Evolutionary conservation across 2,329 filamentous ascomycete species (phyloP).

Genomic region (Sporothrix protearum): DNA sequence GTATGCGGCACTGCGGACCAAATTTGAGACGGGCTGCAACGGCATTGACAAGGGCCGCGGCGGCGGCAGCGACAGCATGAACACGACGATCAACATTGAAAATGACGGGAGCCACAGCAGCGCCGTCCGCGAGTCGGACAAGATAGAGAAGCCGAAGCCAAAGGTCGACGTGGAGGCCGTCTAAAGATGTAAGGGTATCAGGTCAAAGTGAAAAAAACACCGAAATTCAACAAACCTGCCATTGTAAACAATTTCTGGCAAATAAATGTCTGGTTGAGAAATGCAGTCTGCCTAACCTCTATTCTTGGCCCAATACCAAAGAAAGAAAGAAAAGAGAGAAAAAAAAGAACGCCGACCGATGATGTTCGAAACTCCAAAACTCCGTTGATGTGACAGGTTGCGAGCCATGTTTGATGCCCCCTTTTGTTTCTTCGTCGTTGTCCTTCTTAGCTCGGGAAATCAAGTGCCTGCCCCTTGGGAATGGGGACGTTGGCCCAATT

Average conservation of each 20-base stretch:
- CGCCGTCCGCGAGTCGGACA: neutral
- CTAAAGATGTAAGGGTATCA: too few relatives aligned
- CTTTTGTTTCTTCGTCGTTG: neutral
- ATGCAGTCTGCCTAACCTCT: too few relatives aligned
- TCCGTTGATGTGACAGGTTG: neutral
- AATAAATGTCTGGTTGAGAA: too few relatives aligned
- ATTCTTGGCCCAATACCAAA: too few relatives aligned
- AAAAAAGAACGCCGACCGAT: neutral
- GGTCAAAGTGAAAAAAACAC: too few relatives aligned
- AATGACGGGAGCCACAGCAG: neutral
- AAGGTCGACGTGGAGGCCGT: neutral
- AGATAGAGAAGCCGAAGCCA: neutral
- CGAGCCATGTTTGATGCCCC: too few relatives aligned
- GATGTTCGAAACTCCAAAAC: neutral
- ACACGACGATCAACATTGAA: neutral
- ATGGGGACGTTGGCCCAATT: slow-evolving; percentile 39
- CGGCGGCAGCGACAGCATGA: neutral
- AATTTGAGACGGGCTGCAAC: slow-evolving; percentile 26
- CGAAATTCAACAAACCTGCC: too few relatives aligned
- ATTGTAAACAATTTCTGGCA: too few relatives aligned
- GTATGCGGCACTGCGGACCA: slow-evolving; percentile 17
- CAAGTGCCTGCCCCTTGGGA: slow-evolving; percentile 36
- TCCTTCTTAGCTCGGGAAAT: slow-evolving; percentile 31
- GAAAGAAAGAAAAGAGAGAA: too few relatives aligned
- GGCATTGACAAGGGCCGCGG: neutral